Evolutionary conservation across 1,139 yeast genomes (phyloP), one percentile per base, ranked within the genome.

Genomic region (Candida tropicalis): DNA sequence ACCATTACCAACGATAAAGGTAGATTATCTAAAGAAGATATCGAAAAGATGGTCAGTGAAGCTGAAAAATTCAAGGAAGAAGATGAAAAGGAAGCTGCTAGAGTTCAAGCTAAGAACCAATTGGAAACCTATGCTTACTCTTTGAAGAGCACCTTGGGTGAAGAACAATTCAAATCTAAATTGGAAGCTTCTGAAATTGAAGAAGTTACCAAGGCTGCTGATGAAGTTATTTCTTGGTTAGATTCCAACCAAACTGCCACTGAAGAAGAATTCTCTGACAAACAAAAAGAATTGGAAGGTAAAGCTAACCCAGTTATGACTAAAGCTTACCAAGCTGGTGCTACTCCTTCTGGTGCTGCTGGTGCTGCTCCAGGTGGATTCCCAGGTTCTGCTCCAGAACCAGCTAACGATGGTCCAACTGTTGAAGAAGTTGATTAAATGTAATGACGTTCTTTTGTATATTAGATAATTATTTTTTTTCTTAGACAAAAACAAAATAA

Each of bases 261-360:
- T 58, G 80, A 84, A 61, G 96, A 88, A 69, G 96, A 88, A 79
- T 88, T 69, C 74, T 75, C 81, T 63, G 95, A 86, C 77, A 82
- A 84, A 77, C 93, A 87, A 79, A 88, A 88, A 87, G 96, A 88
- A 75, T 86, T 88, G 67, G 96, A 88, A 79, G 87, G 83, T 58
- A 80, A 84, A 74, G 93, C 96, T 60, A 88, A 88, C 87, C 96
- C 96, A 72, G 84, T 88, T 79, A 84, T 88, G 87, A 77, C 89
- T 67, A 87, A 87, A 81, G 87, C 90, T 77, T 88, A 88, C 86
- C 85, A 80, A 70, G 84, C 77, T 53, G 84, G 83, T 68, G 78
- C 70, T 60, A 73, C 75, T 54, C 75, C 76, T 60, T 75, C 68
- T 54, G 76, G 72, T 61, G 73, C 69, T 53, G 81, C 79, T 60